Percentiles rank a stretch among this genome's conserved stretches.
Evolutionary conservation across 2,329 filamentous ascomycete genomes (phyloP).

Genomic region (Sporothrix variecibatus): DNA sequence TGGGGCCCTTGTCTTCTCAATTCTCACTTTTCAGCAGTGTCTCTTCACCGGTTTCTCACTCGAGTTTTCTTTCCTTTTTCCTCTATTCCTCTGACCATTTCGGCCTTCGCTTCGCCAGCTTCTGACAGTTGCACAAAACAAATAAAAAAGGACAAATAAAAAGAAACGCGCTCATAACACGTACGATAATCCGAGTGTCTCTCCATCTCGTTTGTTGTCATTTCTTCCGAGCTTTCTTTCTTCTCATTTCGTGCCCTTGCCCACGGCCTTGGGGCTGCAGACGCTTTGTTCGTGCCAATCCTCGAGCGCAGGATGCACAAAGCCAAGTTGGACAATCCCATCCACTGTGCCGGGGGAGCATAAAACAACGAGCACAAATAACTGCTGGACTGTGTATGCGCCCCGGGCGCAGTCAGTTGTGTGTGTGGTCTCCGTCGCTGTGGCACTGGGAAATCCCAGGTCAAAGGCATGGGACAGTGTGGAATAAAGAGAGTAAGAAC

Average conservation of each 20-base stretch:
- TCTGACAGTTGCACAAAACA: not conserved
- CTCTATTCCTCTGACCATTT: not conserved
- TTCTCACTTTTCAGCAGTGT: not conserved
- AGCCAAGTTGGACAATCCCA: not conserved
- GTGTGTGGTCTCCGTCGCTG: slow-evolving; percentile 12
- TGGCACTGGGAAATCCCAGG: slow-evolving; percentile 9
- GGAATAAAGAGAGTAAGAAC: not conserved
- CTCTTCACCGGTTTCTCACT: not conserved
- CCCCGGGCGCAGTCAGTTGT: not conserved
- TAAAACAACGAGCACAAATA: not conserved
- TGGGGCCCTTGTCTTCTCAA: not conserved
- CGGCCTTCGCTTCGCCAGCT: slow-evolving; percentile 1
- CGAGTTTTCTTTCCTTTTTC: not conserved
- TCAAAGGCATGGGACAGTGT: slow-evolving; percentile 4
- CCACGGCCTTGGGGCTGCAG: slow-evolving; percentile 11
- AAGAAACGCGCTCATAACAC: not conserved
- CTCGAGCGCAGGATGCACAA: slow-evolving; percentile 15
- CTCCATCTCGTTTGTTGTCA: not conserved
- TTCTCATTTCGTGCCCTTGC: not conserved
- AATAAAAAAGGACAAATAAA: not conserved
- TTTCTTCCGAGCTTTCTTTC: not conserved
- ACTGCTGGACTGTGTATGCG: not conserved
- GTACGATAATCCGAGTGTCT: not conserved
- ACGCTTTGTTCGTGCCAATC: slow-evolving; percentile 10
- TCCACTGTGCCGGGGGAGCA: not conserved